Evolutionary conservation across 202 grass and related monocot species (phyloP).

Genomic region (Zizania palustris): DNA sequence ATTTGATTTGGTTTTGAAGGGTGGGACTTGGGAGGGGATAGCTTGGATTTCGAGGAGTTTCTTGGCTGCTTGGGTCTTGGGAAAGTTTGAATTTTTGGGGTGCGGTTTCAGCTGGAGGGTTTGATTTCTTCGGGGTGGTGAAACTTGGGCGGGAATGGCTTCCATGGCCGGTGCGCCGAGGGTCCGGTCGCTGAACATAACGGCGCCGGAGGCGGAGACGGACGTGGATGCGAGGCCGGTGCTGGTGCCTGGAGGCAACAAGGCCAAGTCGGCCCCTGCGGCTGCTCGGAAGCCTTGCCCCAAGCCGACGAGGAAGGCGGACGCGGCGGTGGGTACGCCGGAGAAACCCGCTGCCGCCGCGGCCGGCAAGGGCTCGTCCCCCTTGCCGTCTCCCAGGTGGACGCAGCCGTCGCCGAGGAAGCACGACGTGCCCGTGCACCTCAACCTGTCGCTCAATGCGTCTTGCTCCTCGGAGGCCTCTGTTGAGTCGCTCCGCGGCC

Average conservation of each 20-base stretch:
- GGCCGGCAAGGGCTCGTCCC: constrained; percentile 21
- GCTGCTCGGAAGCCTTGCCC: constrained; percentile 53
- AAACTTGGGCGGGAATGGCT: constrained; percentile 21
- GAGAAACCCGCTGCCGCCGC: constrained; percentile 29
- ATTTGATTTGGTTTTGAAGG: neutral
- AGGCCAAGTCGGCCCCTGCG: constrained; percentile 47
- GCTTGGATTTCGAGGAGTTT: neutral
- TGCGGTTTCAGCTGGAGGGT: neutral
- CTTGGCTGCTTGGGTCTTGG: neutral
- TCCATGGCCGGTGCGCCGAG: constrained; percentile 78
- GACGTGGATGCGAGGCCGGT: constrained; percentile 67
- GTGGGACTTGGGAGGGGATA: neutral
- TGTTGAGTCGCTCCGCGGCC: constrained; percentile 49
- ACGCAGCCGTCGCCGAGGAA: constrained; percentile 49
- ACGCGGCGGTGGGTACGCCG: constrained; percentile 3
- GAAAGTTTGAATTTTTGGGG: constrained; percentile 46
- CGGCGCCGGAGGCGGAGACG: constrained; percentile 48
- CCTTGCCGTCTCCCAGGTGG: constrained; percentile 47
- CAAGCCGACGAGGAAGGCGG: constrained; percentile 49
- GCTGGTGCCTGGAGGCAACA: constrained; percentile 90
- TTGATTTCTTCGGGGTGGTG: neutral
- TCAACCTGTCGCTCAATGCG: constrained; percentile 56
- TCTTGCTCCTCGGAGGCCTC: constrained; percentile 80
- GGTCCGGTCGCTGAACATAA: constrained; percentile 75
- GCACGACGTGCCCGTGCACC: constrained; percentile 47